A percentile compares a stretch with the other conserved stretches of the same genome.
phyloP scores from a whole-genome alignment of 768 basidiomycete species.

The Stropharia rugosoannulata region DNA sequence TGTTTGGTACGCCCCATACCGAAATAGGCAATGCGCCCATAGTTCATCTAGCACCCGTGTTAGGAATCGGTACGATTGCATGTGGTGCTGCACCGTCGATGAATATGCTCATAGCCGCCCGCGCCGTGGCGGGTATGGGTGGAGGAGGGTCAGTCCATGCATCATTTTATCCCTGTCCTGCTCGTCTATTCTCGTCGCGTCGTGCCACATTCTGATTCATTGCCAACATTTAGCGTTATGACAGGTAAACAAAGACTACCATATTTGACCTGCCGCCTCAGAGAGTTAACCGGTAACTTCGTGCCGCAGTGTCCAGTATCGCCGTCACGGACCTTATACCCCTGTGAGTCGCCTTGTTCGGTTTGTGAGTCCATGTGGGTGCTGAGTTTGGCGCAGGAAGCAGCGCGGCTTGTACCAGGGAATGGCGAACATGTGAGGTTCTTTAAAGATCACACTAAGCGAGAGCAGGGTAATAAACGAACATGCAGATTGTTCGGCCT shows the following conservation, averaged over 20 bases:
- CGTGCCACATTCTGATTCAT: constrained; percentile 7
- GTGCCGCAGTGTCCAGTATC: constrained; percentile 68
- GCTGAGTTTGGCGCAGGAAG: constrained; percentile 45
- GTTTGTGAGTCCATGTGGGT: constrained; percentile 3
- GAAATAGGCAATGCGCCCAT: constrained; percentile 1
- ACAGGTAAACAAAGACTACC: constrained; percentile 53
- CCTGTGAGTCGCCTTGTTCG: constrained; percentile 48
- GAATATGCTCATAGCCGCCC: constrained; percentile 75
- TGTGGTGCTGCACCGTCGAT: constrained; percentile 90
- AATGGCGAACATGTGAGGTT: constrained; percentile 77
- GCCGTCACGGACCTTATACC: constrained; percentile 89
- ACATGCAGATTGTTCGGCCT: constrained; percentile 70
- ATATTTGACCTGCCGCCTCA: constrained; percentile 11
- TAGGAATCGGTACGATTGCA: constrained; percentile 79
- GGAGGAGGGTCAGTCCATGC: constrained; percentile 74
- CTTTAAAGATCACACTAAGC: not conserved
- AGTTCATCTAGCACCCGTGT: constrained; percentile 11
- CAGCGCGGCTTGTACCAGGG: constrained; percentile 92
- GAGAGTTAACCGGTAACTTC: constrained; percentile 20
- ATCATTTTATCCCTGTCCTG: constrained; percentile 11
- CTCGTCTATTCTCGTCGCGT: constrained; percentile 16
- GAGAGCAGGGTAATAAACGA: not conserved
- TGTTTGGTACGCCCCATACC: constrained; percentile 62
- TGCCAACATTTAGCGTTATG: constrained; percentile 62
- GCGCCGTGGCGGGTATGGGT: constrained; percentile 89